phyloP scores from a whole-genome alignment of 345 rosid genomes.

The Sonneratia alba region DNA sequence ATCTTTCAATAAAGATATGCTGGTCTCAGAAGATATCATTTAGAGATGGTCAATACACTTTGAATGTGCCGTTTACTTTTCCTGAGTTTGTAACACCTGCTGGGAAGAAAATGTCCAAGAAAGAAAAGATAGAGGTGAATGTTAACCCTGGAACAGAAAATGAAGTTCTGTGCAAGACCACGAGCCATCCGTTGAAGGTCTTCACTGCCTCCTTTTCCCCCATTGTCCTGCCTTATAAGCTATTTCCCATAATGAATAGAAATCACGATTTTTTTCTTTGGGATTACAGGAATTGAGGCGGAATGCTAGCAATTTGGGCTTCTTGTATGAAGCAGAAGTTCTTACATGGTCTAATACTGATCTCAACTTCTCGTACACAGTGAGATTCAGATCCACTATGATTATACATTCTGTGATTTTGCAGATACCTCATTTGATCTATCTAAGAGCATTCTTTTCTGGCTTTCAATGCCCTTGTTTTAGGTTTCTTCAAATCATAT shows the following conservation, averaged over 20 bases:
- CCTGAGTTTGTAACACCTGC: conserved; percentile 83
- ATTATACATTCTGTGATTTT: background rate
- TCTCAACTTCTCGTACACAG: conserved; percentile 60
- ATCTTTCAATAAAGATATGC: conserved; percentile 47
- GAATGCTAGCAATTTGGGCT: conserved; percentile 48
- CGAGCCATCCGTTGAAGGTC: conserved; percentile 85
- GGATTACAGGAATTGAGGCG: conserved; percentile 52
- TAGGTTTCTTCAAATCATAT: conserved; percentile 54
- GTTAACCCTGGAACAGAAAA: conserved; percentile 51
- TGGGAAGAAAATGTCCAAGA: conserved; percentile 60
- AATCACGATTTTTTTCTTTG: background rate
- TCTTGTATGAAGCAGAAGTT: conserved; percentile 71
- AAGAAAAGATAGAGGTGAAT: conserved; percentile 65
- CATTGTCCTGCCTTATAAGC: background rate
- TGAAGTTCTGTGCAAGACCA: conserved; percentile 52
- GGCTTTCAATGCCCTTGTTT: background rate
- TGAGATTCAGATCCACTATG: conserved; percentile 23
- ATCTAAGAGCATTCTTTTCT: background rate
- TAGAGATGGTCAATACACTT: conserved; percentile 42
- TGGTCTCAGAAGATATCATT: conserved; percentile 76
- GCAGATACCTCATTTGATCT: background rate
- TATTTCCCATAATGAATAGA: background rate
- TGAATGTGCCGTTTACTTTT: conserved; percentile 66
- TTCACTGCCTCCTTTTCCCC: background rate
- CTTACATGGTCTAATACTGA: conserved; percentile 67